Base-by-base conservation (phyloP, 306 rosid genomes). In the Lathyrus sativus region DNA sequence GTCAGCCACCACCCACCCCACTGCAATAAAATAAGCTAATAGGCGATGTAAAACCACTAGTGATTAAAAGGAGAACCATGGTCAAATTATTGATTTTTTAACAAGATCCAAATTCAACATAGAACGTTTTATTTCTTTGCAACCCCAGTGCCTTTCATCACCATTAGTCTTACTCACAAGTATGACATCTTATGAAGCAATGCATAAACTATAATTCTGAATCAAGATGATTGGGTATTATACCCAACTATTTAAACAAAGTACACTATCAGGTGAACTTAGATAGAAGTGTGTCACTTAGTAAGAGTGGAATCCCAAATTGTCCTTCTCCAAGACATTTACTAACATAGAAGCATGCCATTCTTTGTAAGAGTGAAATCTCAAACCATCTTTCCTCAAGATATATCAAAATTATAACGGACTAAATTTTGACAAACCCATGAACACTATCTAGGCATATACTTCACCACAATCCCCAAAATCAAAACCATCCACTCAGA, bases 401-500 rank as follows among this genome's bases (percentile, higher is more conserved):
- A 50, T 46, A 65, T 49, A 26, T 46, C 59, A 67, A 71, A 76
- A 70, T 15, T 73, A 73, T 68, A 81, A 28, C 68, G 29, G 15
- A 76, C 57, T 44, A 48, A 22, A 22, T 57, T 49, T 63, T 38
- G 22, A 33, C 51, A 63, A 57, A 41, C 48, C 44, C 65, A 41
- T 66, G 39, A 74, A 68, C 70, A 69, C 42, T 70, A 74, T 59
- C 48, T 8, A 53, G 60, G 66, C 58, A 64, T 44, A 65, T 59
- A 74, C 33, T 74, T 57, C 71, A 74, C 14, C 14, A 54, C 53
- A 57, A 53, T 6, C 72, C 82, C 44, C 26, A 48, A 73, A 14
- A 17, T 26, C 62, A 45, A 9, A 62, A 37, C 60, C 15, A 45
- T 22, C 15, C 68, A 3, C 51, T 10, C 11, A 46, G 24, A 48